Base-by-base conservation (phyloP, 768 basidiomycete genomes). In the Hypholoma fasciculare region DNA sequence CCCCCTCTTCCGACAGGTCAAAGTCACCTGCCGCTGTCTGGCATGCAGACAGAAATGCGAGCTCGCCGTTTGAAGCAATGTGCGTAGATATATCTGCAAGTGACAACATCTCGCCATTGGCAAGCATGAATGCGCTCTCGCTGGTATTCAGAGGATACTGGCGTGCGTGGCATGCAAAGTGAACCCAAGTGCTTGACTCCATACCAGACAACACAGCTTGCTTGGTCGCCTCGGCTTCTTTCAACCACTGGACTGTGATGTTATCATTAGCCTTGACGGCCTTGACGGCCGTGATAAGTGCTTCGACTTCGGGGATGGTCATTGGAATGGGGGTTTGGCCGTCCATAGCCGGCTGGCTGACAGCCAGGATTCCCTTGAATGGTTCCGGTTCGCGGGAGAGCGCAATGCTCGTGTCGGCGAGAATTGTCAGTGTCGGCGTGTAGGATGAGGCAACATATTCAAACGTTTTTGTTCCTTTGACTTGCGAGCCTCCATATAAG, bases 31-130 rank as follows among this genome's bases (percentile, higher is more conserved):
- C 67, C 1, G 75, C 75, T 11, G 75, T 80, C 56, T 80, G 67
- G 56, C 79, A 81, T 1, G 79, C 78, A 9, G 76, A 78, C 9
- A 81, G 69, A 62, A 77, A 75, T 2, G 76, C 79, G 23, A 80
- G 62, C 26, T 66, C 59, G 34, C 67, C 63, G 57, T 56, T 20
- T 9, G 59, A 52, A 52, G 67, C 38, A 57, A 59, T 34, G 8
- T 62, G 52, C 65, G 20, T 53, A 51, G 61, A 65, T 17, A 71
- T 65, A n/a, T 54, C 51, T 50, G 67, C 48, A 13, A 66, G 16
- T 49, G 60, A 66, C 37, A 69, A 52, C 19, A 50, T 57, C 9
- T 49, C 48, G 48, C 62, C 61, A 17, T 61, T 60, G 16, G 62
- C 56, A 27, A 72, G 56, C 37, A 61, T 50, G 17, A 69, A 66